Evolutionary conservation across 257 asterid genomes (phyloP), one percentile per base, ranked within the genome.

Genomic region (Solanum virginianum): DNA sequence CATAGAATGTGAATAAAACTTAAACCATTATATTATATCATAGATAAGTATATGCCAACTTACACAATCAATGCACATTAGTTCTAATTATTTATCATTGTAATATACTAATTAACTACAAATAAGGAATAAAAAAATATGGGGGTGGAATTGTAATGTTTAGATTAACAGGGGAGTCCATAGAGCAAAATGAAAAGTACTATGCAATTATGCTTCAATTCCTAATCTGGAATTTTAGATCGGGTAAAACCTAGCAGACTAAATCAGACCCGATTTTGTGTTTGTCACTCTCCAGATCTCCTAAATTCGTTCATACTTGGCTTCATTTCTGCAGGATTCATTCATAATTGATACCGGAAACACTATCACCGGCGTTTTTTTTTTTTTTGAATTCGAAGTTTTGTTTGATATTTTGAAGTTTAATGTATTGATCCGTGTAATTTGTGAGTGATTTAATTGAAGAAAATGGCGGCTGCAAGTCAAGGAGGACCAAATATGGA

Each of bases 391-490:
- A 39, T 65, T 70, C 54, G 80, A 29, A 45, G 80, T 45, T 74
- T 65, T 65, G 39, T 66, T 66, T 36, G 70, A 32, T 17, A 12
- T 4, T 18, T 83, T 17, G 66, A 70, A 47, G 63, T 68, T 13
- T 83, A 71, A 45, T 83, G 80, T 36, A 41, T 83, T 83, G 85
- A 83, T 83, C 55, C 66, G 80, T 47, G 80, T 51, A 60, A 10
- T 47, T 65, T 66, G 43, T 11, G 65, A 16, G 85, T 24, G 45
- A 16, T 83, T 83, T 22, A 17, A 66, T 83, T 53, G 80, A 65
- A 66, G n/a, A 59, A 60, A 88, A 89, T 89, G 91, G 94, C 97
- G 90, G 87, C 41, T 72, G 89, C 72, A 92, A 91, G 75, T 79
- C 88, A 32, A 83, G 91, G 84, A 47, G 87, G 88, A 47, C 85